Evolutionary conservation across 306 rosid genomes (phyloP).

Genomic region (Acacia crassicarpa): DNA sequence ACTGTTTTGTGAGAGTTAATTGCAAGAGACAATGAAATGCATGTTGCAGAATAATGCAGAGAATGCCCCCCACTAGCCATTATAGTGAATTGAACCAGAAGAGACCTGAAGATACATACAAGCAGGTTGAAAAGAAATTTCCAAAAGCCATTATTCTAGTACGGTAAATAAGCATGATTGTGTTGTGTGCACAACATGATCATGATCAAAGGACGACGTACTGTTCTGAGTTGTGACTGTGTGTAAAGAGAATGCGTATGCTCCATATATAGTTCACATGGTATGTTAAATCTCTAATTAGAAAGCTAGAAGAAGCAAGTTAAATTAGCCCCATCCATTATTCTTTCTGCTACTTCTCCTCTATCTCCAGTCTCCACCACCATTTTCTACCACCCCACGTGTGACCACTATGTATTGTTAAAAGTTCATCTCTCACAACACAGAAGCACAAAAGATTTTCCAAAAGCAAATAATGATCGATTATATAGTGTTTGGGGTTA

Average conservation of each 20-base stretch:
- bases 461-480: constrained; percentile 16
- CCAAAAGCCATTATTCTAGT: background rate
- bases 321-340: background rate
- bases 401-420: constrained; percentile 16
- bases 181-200: background rate
- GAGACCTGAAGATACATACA: background rate
- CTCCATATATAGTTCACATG: constrained; percentile 1
- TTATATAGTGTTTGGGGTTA: background rate
- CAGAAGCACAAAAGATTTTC: background rate
- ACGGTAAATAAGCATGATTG: background rate
- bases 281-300: background rate
- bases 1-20: background rate
- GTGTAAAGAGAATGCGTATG: background rate
- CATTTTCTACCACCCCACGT: constrained; percentile 4
- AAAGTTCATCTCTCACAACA: background rate
- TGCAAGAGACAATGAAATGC: constrained; percentile 5
- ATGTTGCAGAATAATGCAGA: background rate
- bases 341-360: background rate
- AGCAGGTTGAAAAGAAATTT: background rate
- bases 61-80: background rate
- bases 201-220: background rate
- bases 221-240: background rate
- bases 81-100: background rate
- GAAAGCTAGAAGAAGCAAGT: background rate
- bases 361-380: background rate